phyloP scores from a whole-genome alignment of 129 eudicot genomes.

The Flaveria linearis region DNA sequence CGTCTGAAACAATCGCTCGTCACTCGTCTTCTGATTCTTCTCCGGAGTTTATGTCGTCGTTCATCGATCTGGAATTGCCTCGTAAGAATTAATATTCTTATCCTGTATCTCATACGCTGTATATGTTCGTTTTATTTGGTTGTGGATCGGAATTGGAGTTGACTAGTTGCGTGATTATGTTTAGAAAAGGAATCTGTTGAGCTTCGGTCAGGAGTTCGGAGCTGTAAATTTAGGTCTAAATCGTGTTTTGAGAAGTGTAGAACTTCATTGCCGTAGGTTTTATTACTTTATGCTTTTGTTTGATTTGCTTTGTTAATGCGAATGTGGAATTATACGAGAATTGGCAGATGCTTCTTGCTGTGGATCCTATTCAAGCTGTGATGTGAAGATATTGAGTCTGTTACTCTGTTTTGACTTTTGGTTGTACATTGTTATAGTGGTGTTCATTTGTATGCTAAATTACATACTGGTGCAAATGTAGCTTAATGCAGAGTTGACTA shows the following conservation, averaged over 20 bases:
- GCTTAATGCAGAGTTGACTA: too few species aligned
- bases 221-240: too few species aligned
- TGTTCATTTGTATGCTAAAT: neutral
- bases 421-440: neutral
- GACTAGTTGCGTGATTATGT: neutral
- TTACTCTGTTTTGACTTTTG: too few species aligned
- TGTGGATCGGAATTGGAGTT: neutral
- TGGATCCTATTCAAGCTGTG: neutral
- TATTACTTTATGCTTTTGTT: too few species aligned
- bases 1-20: conserved; percentile 51
- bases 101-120: neutral
- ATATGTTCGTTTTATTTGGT: neutral
- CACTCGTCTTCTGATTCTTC: conserved; percentile 53
- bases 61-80: conserved; percentile 88
- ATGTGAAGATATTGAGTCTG: neutral
- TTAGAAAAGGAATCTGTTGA: neutral
- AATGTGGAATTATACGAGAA: conserved; percentile 3
- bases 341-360: neutral
- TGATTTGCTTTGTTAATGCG: too few species aligned
- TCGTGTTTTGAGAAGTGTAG: too few species aligned
- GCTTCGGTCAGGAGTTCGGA: neutral
- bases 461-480: too few species aligned
- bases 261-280: too few species aligned
- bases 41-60: conserved; percentile 72
- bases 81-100: conserved; percentile 35